Evolutionary conservation across 2,329 filamentous ascomycete species (phyloP).

Genomic region (Harringtonia lauricola): DNA sequence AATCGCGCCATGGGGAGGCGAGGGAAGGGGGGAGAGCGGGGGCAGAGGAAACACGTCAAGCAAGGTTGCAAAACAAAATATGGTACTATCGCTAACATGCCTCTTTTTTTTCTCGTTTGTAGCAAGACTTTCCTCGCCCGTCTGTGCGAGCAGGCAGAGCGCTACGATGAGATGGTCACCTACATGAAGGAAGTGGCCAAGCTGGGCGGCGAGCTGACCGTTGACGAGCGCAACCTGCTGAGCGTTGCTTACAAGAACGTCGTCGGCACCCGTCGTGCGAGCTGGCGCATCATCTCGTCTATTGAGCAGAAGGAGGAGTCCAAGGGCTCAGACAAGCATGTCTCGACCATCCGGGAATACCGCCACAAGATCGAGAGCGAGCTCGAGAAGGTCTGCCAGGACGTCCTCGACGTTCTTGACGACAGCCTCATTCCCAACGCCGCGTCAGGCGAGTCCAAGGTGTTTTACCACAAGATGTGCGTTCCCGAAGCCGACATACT

Average conservation of each 20-base stretch:
- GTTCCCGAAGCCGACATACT: not conserved
- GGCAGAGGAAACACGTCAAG: too few species aligned
- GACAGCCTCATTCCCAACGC: conserved; percentile 89
- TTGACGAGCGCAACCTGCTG: conserved; percentile 96
- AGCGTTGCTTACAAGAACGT: conserved; percentile 99
- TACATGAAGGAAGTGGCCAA: conserved; percentile 99
- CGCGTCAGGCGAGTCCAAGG: conserved; percentile 94
- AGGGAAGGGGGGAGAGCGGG: too few species aligned
- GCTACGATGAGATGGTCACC: conserved; percentile 99
- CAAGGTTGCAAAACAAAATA: too few species aligned
- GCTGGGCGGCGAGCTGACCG: conserved; percentile 66
- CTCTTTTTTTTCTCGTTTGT: conserved; percentile 16
- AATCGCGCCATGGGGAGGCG: too few species aligned
- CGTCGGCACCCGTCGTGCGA: conserved; percentile 90
- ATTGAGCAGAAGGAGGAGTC: conserved; percentile 99
- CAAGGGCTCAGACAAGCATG: conserved; percentile 91
- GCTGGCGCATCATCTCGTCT: conserved; percentile 96
- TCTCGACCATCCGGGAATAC: conserved; percentile 92
- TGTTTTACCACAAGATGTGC: conserved; percentile 99
- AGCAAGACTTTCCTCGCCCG: conserved; percentile 99
- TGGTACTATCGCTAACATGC: conserved; percentile 5
- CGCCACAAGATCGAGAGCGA: conserved; percentile 96
- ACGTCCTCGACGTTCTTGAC: conserved; percentile 91
- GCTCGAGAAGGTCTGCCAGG: conserved; percentile 94
- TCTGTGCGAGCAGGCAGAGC: conserved; percentile 99